These are phyloP conservation scores for Pichia sp. DNA, from an alignment of 1,139 yeast species.

Conservation along the genomic window DNA sequence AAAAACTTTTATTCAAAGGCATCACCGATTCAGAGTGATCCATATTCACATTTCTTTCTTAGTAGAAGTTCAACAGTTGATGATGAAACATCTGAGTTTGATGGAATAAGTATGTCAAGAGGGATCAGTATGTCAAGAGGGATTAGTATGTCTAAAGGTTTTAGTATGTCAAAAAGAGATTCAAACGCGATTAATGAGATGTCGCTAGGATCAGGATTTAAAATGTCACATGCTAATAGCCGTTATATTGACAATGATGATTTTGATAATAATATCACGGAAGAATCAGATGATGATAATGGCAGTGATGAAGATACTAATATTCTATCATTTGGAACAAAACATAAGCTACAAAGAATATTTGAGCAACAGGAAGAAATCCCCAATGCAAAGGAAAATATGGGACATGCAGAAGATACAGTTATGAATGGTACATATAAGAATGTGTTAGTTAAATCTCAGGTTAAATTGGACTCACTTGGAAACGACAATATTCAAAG, in stretches of 20 bases:
- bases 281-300: background rate
- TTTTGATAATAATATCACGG: background rate
- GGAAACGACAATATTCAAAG: too few relatives aligned
- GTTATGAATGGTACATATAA: slow-evolving; percentile 20
- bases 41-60: slow-evolving; percentile 17
- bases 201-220: background rate
- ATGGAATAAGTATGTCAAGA: slow-evolving; percentile 12
- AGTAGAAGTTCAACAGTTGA: background rate
- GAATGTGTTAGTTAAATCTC: slow-evolving; percentile 10
- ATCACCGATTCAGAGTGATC: slow-evolving; percentile 11
- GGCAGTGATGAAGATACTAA: slow-evolving; percentile 4
- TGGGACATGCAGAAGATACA: background rate
- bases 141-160: too few relatives aligned
- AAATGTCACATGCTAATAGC: background rate
- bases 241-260: background rate
- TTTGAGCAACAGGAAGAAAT: background rate
- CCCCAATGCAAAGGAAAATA: background rate
- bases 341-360: slow-evolving; percentile 1
- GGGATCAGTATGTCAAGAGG: slow-evolving; percentile 3
- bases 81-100: slow-evolving; percentile 7
- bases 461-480: background rate
- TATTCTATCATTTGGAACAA: slow-evolving; percentile 12
- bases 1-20: slow-evolving; percentile 14
- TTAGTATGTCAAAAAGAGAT: too few relatives aligned
- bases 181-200: too few relatives aligned